Base-by-base conservation (phyloP, 805 yeast genomes). In the Kodamaea fukazawae region DNA sequence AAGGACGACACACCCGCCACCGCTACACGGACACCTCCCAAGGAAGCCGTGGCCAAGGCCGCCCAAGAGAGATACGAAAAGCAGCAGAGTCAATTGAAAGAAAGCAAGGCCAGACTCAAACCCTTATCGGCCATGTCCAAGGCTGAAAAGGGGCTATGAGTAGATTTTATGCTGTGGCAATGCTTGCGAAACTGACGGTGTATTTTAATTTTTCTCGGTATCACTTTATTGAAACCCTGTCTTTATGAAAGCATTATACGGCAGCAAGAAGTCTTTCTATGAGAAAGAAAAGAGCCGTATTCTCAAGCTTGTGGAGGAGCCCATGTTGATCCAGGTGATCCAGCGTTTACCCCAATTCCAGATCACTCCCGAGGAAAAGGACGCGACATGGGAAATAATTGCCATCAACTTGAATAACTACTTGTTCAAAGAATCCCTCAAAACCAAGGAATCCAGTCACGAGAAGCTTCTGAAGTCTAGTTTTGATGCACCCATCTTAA, bases 1-100 rank as follows among this genome's bases (percentile, higher is more conserved):
- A 22, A 4, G 42, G 23, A 29, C 34, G 16, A 11, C n/a, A 7
- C n/a, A 15, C 6, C 7, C 5, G 23, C 7, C 23, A 6, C 23
- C 8, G 23, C 23, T 6, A 20, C 23, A 6, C 23, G 36, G 15
- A 31, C 34, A 28, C 38, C 46, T 14, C 48, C 62, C 13, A 52
- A 47, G 34, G 61, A 51, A 14, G 71, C 71, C 2, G 69, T 60
- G 2, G 73, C 71, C 4, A 48, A 44, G 30, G 75, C 75, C 5
- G 73, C 73, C 2, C 67, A 68, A 38, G 53, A 47, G 26, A 45
- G 75, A 32, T 60, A 44, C 43, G 45, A 55, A 22, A 54, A 50
- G 32, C 60, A 56, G 17, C 63, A 64, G 38, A 56, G 55, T 17
- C 49, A 60, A 33, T 18, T 44, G 15, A 47, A 51, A 38, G 51